These are phyloP conservation scores for Trametes gibbosa DNA, from an alignment of 768 basidiomycete genomes.

Conservation along the genomic window DNA sequence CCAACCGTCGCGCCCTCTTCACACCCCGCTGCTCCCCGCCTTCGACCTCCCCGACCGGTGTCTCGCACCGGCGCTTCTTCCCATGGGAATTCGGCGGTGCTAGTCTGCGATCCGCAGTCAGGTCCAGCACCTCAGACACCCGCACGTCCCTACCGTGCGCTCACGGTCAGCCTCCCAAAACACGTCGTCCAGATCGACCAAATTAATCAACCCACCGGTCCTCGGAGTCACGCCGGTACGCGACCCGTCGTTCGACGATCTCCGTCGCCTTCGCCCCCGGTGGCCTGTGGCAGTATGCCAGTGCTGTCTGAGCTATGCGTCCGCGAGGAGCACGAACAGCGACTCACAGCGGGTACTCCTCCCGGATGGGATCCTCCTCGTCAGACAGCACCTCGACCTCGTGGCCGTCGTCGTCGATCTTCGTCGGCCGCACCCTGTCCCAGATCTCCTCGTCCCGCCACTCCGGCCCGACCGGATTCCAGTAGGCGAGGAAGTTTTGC, in stretches of 20 bases:
- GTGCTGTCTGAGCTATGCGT: background rate
- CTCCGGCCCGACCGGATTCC: background rate
- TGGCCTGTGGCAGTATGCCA: background rate
- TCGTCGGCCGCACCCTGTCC: slow-evolving; percentile 1
- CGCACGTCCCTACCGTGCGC: background rate
- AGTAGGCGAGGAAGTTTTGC: slow-evolving; percentile 1
- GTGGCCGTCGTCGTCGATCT: background rate
- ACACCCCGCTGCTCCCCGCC: background rate
- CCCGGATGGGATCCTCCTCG: background rate
- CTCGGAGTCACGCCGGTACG: background rate
- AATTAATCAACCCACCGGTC: background rate
- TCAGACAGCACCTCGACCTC: slow-evolving; percentile 9
- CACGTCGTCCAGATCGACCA: no score
- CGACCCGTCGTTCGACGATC: background rate
- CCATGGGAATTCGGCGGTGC: background rate
- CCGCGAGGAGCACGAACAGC: background rate
- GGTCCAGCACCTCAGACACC: background rate
- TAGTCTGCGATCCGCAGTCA: background rate
- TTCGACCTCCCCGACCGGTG: background rate
- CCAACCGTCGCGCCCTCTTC: background rate
- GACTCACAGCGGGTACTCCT: background rate
- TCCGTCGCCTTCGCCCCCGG: background rate
- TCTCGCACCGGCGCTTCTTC: background rate
- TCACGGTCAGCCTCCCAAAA: background rate
- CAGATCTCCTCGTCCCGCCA: slow-evolving; percentile 10